Conservation (phyloP, 2,329 filamentous ascomycete species). For the Cylindrodendrum hubeiense region DNA sequence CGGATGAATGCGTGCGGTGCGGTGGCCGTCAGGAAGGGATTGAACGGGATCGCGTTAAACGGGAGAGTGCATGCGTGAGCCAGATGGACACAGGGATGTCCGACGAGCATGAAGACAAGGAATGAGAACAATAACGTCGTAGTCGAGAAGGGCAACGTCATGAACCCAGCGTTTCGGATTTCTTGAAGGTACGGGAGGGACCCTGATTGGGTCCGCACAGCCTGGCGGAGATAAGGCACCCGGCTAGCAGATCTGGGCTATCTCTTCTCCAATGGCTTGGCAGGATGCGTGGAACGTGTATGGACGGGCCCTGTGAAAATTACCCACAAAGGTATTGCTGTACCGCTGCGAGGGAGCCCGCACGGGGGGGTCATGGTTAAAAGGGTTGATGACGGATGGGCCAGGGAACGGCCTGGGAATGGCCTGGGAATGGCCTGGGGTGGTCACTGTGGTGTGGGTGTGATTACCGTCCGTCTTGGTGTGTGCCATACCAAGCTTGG, state of each 20-base stretch:
- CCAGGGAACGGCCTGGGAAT: constrained; percentile 7
- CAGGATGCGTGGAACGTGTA: not conserved
- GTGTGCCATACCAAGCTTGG: too few relatives aligned
- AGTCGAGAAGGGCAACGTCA: constrained; percentile 35
- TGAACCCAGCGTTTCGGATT: constrained; percentile 35
- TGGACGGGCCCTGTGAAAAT: not conserved
- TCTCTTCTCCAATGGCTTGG: not conserved
- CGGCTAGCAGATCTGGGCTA: constrained; percentile 21
- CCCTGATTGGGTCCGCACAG: constrained; percentile 36
- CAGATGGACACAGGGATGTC: not conserved
- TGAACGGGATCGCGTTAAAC: not conserved
- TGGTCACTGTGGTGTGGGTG: not conserved
- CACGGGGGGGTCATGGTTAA: not conserved
- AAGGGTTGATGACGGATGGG: not conserved
- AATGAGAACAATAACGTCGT: constrained; percentile 3
- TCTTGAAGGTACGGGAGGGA: constrained; percentile 13
- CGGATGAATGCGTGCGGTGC: not conserved
- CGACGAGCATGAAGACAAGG: not conserved
- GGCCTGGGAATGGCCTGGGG: not conserved
- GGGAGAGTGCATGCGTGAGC: not conserved
- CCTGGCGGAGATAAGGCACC: constrained; percentile 17
- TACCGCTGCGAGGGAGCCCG: not conserved
- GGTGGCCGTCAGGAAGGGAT: not conserved
- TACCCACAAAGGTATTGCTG: not conserved
- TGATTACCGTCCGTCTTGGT: not conserved